Evolutionary conservation across 208 protist species (phyloP), one percentile per base, ranked within the genome.

Genomic region (Polymyxa betae): DNA sequence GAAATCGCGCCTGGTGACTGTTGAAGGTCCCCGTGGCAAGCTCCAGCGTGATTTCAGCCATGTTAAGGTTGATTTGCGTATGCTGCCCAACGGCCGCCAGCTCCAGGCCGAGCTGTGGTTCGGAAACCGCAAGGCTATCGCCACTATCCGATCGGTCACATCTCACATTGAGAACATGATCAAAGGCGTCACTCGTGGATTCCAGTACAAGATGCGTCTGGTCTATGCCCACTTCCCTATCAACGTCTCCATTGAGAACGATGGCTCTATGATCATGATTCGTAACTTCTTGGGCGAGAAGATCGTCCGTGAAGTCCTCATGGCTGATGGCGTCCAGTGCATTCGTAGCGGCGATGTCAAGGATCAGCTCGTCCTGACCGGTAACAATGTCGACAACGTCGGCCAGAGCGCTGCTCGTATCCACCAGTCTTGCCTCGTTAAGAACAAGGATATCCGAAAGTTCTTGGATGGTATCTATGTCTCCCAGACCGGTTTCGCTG

Each of bases 401-500:
- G 43, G 64, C 68, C 46, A 90, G 35, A 43, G 44, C 96, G 95
- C 97, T 87, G 97, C 98, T 88, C 90, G 96, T 64, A 98, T 99
- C 94, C 97, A 99, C 91, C 94, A 98, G 94, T 94, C 96, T 87
- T 96, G 95, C 93, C 91, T 97, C 78, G 97, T 99, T 82, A 97
- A 96, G 94, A 96, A 98, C 90, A 99, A 99, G 96, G 98, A 99
- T 99, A 99, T 99, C 95, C 97, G 99, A 95, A 99, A 99, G 97
- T 99, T 99, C 97, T 94, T 99, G 16, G 99, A 99, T 95, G 99
- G 99, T 96, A 97, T 99, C 94, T 99, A 99, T 94, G 97, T 99
- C 43, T 96, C 96, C 93, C 97, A 97, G 82, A 98, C 97, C 95
- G 96, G 96, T 88, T 95, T 95, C 94, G 93, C 46, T 92, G 38